A percentile compares a stretch with the other conserved stretches of the same genome.
These are phyloP conservation scores for Rhodotorula taiwanensis DNA, from an alignment of 768 basidiomycete genomes.

Conservation along the genomic window DNA sequence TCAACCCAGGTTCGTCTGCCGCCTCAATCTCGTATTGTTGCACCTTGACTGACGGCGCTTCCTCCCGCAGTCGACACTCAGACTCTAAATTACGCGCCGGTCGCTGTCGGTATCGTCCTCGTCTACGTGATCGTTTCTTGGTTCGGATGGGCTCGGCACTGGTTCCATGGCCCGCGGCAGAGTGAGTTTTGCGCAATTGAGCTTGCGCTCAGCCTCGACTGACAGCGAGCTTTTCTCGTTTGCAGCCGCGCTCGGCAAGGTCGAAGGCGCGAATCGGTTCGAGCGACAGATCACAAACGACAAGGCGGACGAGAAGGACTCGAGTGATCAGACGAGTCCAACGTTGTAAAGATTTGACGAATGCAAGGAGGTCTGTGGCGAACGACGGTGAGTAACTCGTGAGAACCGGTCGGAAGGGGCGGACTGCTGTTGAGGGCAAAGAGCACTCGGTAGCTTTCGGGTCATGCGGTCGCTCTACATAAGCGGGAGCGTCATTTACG, in stretches of 20 bases:
- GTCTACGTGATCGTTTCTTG: conserved; percentile 62
- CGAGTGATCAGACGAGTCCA: too few species aligned
- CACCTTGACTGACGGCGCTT: not conserved
- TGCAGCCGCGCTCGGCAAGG: not conserved
- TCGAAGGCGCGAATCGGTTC: not conserved
- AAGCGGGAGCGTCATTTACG: too few species aligned
- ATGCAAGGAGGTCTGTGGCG: too few species aligned
- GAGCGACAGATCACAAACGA: not conserved
- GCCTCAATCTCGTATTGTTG: not conserved
- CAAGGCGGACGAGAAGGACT: too few species aligned
- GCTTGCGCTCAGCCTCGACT: too few species aligned
- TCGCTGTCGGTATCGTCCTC: conserved; percentile 68
- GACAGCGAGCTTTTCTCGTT: too few species aligned
- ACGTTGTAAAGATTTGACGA: too few species aligned
- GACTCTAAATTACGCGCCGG: conserved; percentile 67
- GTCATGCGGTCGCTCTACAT: too few species aligned
- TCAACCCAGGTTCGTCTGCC: conserved; percentile 48
- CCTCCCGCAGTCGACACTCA: conserved; percentile 51
- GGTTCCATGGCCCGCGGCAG: conserved; percentile 58
- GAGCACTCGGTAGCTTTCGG: too few species aligned
- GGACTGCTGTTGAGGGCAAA: too few species aligned
- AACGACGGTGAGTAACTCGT: too few species aligned
- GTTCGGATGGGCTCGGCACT: conserved; percentile 62
- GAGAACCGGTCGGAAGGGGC: too few species aligned
- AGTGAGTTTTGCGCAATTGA: conserved; percentile 1